Conservation (phyloP, 2,329 filamentous ascomycete species). For the Hymenoscyphus salicellus region DNA sequence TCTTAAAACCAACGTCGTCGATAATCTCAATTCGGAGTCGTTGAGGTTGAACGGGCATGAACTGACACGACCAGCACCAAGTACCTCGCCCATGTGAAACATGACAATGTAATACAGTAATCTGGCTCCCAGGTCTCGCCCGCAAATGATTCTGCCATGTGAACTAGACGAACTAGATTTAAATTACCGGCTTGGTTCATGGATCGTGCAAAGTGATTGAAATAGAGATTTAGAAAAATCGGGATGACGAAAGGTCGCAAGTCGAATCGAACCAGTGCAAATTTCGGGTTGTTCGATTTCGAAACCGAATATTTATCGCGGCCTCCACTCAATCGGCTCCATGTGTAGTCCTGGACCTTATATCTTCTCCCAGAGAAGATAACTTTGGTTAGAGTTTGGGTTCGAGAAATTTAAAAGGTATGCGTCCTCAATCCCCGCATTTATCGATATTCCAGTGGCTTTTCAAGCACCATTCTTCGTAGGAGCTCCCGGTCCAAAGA, state of each 20-base stretch:
- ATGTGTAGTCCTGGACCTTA: background rate
- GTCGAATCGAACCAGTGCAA: background rate
- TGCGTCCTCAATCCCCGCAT: background rate
- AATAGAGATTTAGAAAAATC: background rate
- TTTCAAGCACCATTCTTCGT: conserved; percentile 1
- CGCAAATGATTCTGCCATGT: too few relatives aligned
- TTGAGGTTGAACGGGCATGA: background rate
- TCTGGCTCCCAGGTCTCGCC: too few relatives aligned
- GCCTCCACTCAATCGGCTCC: background rate
- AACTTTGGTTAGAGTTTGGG: background rate
- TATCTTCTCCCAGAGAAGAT: background rate
- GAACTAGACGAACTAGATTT: too few relatives aligned
- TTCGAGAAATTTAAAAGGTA: background rate
- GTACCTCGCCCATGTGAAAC: background rate
- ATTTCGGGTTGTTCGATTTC: background rate
- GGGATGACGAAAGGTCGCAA: background rate
- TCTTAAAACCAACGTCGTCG: too few relatives aligned
- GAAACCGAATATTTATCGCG: background rate
- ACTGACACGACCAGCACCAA: background rate
- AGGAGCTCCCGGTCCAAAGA: conserved; percentile 19
- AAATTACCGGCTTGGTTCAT: background rate
- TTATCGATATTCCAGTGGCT: background rate
- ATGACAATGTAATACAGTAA: too few relatives aligned
- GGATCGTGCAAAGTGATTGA: background rate
- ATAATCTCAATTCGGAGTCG: background rate